These are phyloP conservation scores for Acorus gramineus DNA, from an alignment of 106 monocot genomes.

Conservation along the genomic window DNA sequence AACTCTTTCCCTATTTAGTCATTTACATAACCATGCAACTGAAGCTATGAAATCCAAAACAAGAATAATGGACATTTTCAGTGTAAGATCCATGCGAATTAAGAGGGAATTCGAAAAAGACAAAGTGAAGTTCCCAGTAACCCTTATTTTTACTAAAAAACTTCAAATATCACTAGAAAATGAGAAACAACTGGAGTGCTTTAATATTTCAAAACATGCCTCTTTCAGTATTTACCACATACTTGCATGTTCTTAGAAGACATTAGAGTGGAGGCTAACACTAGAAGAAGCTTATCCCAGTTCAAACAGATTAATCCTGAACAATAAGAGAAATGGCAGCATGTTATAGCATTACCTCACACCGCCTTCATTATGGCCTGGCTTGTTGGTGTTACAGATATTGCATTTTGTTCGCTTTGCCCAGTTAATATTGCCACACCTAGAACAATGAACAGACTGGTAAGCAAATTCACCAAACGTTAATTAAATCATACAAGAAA, in stretches of 20 bases:
- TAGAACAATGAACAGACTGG: conserved; percentile 21
- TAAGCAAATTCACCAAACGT: background rate
- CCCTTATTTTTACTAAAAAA: background rate
- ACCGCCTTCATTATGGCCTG: conserved; percentile 95
- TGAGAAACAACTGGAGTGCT: background rate
- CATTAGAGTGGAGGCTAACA: too few relatives aligned
- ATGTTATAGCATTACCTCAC: conserved; percentile 54
- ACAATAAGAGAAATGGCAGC: background rate
- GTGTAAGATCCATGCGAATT: too few relatives aligned
- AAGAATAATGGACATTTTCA: too few relatives aligned
- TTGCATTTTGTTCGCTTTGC: conserved; percentile 94
- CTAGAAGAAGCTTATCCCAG: too few relatives aligned
- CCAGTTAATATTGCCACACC: conserved; percentile 99
- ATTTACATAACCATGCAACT: too few relatives aligned
- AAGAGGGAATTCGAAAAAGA: too few relatives aligned
- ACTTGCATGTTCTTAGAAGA: too few relatives aligned
- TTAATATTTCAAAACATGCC: background rate
- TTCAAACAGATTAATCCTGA: conserved; percentile 1
- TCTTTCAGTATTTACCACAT: background rate
- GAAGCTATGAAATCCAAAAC: too few relatives aligned
- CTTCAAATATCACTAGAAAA: background rate
- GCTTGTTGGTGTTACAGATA: conserved; percentile 98
- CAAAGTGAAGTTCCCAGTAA: background rate
- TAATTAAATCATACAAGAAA: background rate
- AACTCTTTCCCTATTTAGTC: too few relatives aligned